Base-by-base conservation (phyloP, 176 grass and related monocot genomes). In the Triticum dicoccoides region DNA sequence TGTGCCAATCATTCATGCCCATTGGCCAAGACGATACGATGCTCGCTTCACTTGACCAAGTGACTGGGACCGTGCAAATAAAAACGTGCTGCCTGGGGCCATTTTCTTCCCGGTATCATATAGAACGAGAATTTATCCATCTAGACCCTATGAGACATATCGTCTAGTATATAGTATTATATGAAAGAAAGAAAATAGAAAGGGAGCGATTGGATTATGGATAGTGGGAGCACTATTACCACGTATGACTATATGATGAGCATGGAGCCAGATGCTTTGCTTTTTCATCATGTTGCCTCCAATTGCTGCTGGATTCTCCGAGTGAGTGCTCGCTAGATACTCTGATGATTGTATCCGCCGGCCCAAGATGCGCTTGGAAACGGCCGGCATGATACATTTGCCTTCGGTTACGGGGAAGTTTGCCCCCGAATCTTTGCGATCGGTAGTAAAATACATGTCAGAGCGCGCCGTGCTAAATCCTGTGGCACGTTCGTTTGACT, bases 361-460 rank as follows among this genome's bases (percentile, higher is more conserved):
- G 17, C 20, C 25, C 20, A 33, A 33, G 68, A 27, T 20, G 79
- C 37, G 30, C 71, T 14, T 77, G 62, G 38, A 63, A 63, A 90
- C 23, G 51, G 70, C 3, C 11, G 9, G 45, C 14, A 6, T 17
- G 49, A 17, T 18, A 18, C 6, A 17, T 0, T 24, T 39, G 32
- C 85, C 51, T 84, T 87, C 47, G 80, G 35, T 84, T 38, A 80
- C 11, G 42, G 74, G 45, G 47, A 59, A 83, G 3, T 11, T 61
- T 80, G 27, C 33, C 58, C 42, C 42, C 10, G 62, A 80, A 84
- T 84, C 61, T 69, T 87, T 84, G 44, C 51, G 20, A 45, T 30
- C 9, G 12, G 25, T 32, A 5, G 0, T 58, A 17, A 51, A 51
- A 68, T 30, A 45, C 66, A 27, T 73, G 44, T 15, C n/a, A 59